These are phyloP conservation scores for Globisporangium perplexum DNA, from an alignment of 352 stramenopile genomes.

Conservation along the genomic window DNA sequence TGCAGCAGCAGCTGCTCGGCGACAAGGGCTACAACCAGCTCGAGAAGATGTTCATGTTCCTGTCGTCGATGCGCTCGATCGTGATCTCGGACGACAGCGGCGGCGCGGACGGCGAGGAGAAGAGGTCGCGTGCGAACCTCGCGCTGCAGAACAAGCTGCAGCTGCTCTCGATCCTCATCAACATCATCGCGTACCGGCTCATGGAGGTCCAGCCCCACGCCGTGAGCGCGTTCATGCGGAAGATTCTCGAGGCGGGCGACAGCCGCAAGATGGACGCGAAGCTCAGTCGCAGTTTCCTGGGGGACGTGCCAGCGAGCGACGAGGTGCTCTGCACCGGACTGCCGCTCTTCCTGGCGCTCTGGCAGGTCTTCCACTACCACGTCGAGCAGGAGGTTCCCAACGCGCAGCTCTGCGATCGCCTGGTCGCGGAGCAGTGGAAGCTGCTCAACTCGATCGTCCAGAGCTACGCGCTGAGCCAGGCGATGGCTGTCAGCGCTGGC, in stretches of 20 bases:
- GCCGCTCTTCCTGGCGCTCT: conserved; percentile 69
- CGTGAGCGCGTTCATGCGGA: conserved; percentile 48
- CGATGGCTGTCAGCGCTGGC: neutral
- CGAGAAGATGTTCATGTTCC: conserved; percentile 81
- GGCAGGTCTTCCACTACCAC: conserved; percentile 82
- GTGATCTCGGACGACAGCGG: conserved; percentile 32
- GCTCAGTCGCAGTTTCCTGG: conserved; percentile 37
- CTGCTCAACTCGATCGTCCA: conserved; percentile 59
- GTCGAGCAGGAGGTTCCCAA: conserved; percentile 76
- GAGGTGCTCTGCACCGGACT: conserved; percentile 66
- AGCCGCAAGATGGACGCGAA: conserved; percentile 26
- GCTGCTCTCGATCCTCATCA: conserved; percentile 76
- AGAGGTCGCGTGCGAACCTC: conserved; percentile 50
- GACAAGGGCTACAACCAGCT: conserved; percentile 88
- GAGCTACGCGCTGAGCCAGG: conserved; percentile 43
- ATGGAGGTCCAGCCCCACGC: conserved; percentile 52
- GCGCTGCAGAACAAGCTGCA: conserved; percentile 82
- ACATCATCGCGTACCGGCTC: conserved; percentile 75
- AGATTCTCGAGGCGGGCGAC: conserved; percentile 26
- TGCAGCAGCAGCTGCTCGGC: conserved; percentile 67
- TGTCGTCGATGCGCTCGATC: conserved; percentile 76
- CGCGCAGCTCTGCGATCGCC: conserved; percentile 42
- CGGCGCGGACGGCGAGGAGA: conserved; percentile 6
- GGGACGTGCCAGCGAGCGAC: conserved; percentile 44
- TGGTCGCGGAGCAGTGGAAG: conserved; percentile 56